phyloP scores from a whole-genome alignment of 2,329 filamentous ascomycete genomes.

The Drechslerella coelobrocha region DNA sequence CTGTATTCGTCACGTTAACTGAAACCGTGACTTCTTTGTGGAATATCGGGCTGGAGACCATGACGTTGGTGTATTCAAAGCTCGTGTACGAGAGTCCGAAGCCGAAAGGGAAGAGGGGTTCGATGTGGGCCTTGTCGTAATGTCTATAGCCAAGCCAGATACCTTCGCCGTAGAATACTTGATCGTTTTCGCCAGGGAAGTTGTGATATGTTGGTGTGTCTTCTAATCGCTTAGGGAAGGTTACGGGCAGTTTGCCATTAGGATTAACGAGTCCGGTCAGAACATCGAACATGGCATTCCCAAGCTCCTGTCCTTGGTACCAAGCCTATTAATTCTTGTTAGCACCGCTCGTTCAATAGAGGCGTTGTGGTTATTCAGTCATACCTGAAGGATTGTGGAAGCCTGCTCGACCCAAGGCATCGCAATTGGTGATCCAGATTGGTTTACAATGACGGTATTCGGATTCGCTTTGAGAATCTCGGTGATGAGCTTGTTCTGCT shows the following conservation, averaged over 20 bases:
- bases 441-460: constrained; percentile 75
- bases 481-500: constrained; percentile 67
- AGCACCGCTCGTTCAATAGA: constrained; percentile 20
- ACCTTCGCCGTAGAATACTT: constrained; percentile 79
- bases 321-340: constrained; percentile 67
- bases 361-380: constrained; percentile 20
- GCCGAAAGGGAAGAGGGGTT: constrained; percentile 77
- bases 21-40: constrained; percentile 51
- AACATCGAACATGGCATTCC: constrained; percentile 79
- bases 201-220: constrained; percentile 80
- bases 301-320: constrained; percentile 87
- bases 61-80: constrained; percentile 61
- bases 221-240: constrained; percentile 71
- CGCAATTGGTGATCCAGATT: constrained; percentile 76
- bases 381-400: constrained; percentile 57
- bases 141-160: constrained; percentile 81
- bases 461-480: constrained; percentile 72
- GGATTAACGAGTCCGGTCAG: constrained; percentile 77
- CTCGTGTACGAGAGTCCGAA: constrained; percentile 79
- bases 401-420: constrained; percentile 72
- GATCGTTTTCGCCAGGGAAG: constrained; percentile 69
- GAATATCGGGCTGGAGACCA: constrained; percentile 52
- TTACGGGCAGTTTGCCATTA: constrained; percentile 75
- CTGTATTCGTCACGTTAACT: constrained; percentile 55
- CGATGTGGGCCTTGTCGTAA: constrained; percentile 73